Evolutionary conservation across 352 stramenopile genomes (phyloP).

Genomic region (Phytopythium ostracodes): DNA sequence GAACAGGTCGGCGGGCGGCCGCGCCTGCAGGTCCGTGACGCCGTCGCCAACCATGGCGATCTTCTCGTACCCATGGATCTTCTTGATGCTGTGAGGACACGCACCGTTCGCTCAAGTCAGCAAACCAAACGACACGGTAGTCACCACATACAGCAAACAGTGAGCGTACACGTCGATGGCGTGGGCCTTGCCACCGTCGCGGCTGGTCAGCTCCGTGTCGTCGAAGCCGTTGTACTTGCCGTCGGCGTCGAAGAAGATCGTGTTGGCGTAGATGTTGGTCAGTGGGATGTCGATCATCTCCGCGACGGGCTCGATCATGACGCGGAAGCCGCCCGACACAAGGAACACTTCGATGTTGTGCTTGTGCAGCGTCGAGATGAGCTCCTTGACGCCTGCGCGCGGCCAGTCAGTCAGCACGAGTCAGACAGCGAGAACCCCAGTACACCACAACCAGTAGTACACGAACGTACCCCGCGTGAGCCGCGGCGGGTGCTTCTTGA

Average conservation of each 20-base stretch:
- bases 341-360: conserved; percentile 95
- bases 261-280: conserved; percentile 98
- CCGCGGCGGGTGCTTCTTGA: conserved; percentile 87
- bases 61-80: conserved; percentile 88
- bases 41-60: conserved; percentile 99
- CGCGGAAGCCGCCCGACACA: conserved; percentile 97
- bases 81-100: conserved; percentile 81
- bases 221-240: conserved; percentile 94
- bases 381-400: conserved; percentile 65
- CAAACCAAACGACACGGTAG: neutral
- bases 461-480: conserved; percentile 70
- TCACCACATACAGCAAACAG: neutral
- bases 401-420: neutral
- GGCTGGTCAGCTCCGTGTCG: conserved; percentile 91
- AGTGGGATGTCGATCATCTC: conserved; percentile 76
- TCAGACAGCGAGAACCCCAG: neutral
- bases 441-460: conserved; percentile 2
- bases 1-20: conserved; percentile 95
- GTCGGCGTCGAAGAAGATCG: conserved; percentile 91
- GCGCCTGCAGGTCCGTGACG: conserved; percentile 97
- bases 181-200: conserved; percentile 74
- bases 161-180: conserved; percentile 60
- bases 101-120: neutral
- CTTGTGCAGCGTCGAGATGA: conserved; percentile 89
- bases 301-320: conserved; percentile 98